Base-by-base conservation (phyloP, 345 rosid species). In the Nasturtium officinale region DNA sequence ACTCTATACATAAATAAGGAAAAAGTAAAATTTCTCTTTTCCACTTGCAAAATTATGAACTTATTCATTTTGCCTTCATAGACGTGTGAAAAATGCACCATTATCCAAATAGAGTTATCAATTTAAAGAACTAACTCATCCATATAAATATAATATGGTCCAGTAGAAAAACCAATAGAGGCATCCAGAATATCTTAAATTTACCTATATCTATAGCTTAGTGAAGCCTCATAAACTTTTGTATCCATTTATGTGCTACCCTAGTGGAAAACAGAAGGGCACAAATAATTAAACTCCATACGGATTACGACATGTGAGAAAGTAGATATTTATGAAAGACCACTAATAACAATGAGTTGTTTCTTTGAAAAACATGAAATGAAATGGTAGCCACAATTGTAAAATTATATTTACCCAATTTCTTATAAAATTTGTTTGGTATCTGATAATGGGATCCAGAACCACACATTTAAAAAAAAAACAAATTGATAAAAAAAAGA, bases 241-340 rank as follows among this genome's bases (percentile, higher is more conserved):
- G 3, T 28, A 59, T 35, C 28, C 30, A 61, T 61, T 71, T 37
- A 2, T 13, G 29, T 62, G 45, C 35, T 62, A 53, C 42, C 45
- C 53, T 38, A 13, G 38, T 60, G 43, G 30, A 40, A 8, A 62
- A 72, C 26, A 23, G 16, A 35, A 46, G 54, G 53, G 16, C 58
- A 65, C 54, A 48, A 37, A 48, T 37, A 28, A 28, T 29, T 7
- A 21, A 67, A 59, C 46, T 38, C 47, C 20, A 74, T 66, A 38
- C 38, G 54, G 73, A 66, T 48, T 52, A 67, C 32, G 73, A 67
- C 67, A 58, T 74, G 55, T 67, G 55, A 28, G 16, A 67, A 75
- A 51, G 78, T 74, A 38, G 54, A 58, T 45, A 45, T 43, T 42
- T 45, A 45, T 10, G 50, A 45, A 45, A 17, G 50, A n/a, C 10